Conservation (phyloP, 176 grass and related monocot genomes). For the Saccharum officinarum region DNA sequence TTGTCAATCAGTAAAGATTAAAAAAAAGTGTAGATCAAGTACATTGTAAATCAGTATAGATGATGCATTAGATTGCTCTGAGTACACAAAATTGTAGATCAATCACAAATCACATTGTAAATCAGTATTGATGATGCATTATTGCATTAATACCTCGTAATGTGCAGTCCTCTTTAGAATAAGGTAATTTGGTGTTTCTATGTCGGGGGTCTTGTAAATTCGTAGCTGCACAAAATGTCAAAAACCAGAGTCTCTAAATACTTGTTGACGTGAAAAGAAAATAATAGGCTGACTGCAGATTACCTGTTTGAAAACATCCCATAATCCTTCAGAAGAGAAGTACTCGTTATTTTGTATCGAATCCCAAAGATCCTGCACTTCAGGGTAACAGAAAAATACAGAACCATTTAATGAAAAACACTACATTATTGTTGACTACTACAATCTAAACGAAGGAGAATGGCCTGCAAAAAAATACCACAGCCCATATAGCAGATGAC, state of each 20-base stretch:
- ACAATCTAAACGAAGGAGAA: constrained; percentile 15
- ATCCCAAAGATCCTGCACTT: constrained; percentile 87
- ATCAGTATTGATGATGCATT: not conserved
- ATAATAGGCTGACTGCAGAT: constrained; percentile 3
- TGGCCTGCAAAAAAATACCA: not conserved
- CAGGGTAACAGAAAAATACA: not conserved
- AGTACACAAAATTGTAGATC: not conserved
- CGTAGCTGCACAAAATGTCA: constrained; percentile 60
- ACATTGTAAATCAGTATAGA: not conserved
- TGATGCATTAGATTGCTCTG: not conserved
- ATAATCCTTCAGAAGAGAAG: constrained; percentile 80
- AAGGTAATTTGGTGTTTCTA: constrained; percentile 85
- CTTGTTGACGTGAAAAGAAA: constrained; percentile 7
- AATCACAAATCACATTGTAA: not conserved
- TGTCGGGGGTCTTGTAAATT: constrained; percentile 90
- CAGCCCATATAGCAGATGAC: not conserved
- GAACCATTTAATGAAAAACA: not conserved
- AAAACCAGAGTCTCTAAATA: constrained; percentile 20
- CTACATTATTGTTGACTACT: constrained; percentile 1
- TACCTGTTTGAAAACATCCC: constrained; percentile 85
- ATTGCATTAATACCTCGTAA: constrained; percentile 64
- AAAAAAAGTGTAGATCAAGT: not conserved
- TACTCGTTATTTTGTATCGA: constrained; percentile 82
- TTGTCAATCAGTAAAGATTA: not conserved
- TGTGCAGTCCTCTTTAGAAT: constrained; percentile 78